A percentile compares a stretch with the other conserved stretches of the same genome.
Evolutionary conservation across 1,284 basidiomycete genomes (phyloP).

Genomic region (Tilletia caries): DNA sequence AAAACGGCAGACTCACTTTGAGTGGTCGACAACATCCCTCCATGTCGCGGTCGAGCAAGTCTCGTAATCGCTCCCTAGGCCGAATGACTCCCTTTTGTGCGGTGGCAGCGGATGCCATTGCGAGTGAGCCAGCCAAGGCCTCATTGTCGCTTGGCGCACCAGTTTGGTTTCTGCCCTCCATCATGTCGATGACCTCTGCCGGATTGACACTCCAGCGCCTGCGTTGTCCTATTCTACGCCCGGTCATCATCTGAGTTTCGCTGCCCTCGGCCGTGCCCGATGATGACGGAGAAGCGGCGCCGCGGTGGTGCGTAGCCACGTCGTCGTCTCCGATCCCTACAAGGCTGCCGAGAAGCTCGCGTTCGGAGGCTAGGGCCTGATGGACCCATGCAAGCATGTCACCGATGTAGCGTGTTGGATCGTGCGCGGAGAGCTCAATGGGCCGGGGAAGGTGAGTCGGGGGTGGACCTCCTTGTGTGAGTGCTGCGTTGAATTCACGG

Average conservation of each 20-base stretch:
- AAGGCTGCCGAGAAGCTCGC: slow-evolving; percentile 61
- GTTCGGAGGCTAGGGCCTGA: slow-evolving; percentile 87
- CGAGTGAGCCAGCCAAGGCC: background rate
- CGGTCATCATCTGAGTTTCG: background rate
- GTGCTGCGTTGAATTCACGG: slow-evolving; percentile 74
- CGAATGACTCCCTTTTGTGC: slow-evolving; percentile 9
- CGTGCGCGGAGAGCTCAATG: slow-evolving; percentile 94
- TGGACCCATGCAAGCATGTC: slow-evolving; percentile 99
- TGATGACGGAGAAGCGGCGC: background rate
- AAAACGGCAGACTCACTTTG: slow-evolving; percentile 18
- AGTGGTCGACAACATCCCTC: slow-evolving; percentile 76
- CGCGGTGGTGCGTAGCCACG: slow-evolving; percentile 54
- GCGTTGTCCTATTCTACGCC: slow-evolving; percentile 17
- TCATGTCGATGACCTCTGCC: slow-evolving; percentile 10
- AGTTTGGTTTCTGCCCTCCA: background rate
- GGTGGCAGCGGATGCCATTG: background rate
- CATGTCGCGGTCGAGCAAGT: slow-evolving; percentile 76
- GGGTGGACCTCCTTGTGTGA: slow-evolving; percentile 73
- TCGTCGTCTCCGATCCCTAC: slow-evolving; percentile 50
- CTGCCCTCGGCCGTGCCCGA: background rate
- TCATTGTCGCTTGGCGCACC: background rate
- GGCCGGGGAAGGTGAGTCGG: slow-evolving; percentile 83
- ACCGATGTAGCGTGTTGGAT: slow-evolving; percentile 89
- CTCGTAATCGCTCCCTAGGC: slow-evolving; percentile 59
- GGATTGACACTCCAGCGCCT: slow-evolving; percentile 13